Evolutionary conservation across 257 asterid species (phyloP).

Genomic region (Lycium barbarum): DNA sequence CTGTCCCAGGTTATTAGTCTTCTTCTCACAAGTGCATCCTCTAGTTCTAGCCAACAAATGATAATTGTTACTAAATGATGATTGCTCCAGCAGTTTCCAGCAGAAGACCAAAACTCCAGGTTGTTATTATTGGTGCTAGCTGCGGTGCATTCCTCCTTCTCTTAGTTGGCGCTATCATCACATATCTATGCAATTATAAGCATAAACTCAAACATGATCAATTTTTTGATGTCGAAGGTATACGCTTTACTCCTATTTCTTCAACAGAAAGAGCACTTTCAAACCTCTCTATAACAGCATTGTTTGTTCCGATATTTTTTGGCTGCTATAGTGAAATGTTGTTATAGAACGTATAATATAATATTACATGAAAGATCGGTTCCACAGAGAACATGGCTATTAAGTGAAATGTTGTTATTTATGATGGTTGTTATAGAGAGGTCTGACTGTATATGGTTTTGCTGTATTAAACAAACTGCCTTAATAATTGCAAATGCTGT

Average conservation of each 20-base stretch:
- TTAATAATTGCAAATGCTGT: not conserved
- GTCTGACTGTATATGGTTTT: not conserved
- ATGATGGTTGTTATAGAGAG: too few species aligned
- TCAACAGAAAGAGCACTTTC: not conserved
- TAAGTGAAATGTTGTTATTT: too few species aligned
- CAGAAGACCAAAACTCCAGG: slow-evolving; percentile 61
- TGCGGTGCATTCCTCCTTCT: slow-evolving; percentile 67
- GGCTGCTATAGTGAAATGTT: too few species aligned
- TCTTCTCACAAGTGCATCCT: not conserved
- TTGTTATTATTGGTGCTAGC: slow-evolving; percentile 60
- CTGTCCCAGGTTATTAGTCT: slow-evolving; percentile 58
- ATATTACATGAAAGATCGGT: too few species aligned
- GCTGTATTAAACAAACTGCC: not conserved
- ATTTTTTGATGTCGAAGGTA: slow-evolving; percentile 80
- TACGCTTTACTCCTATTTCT: slow-evolving; percentile 28
- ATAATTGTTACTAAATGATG: not conserved
- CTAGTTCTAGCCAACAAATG: slow-evolving; percentile 7
- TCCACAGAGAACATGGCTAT: too few species aligned
- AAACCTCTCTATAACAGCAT: too few species aligned
- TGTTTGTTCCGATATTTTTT: too few species aligned
- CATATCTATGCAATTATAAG: slow-evolving; percentile 47
- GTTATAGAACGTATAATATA: too few species aligned
- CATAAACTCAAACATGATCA: slow-evolving; percentile 49
- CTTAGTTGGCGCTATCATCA: slow-evolving; percentile 61
- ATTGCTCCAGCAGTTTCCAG: slow-evolving; percentile 53